Percentiles rank a stretch among this genome's conserved stretches.
Conservation (phyloP, 2,329 filamentous ascomycete genomes). For the Fusarium decemcellulare region DNA sequence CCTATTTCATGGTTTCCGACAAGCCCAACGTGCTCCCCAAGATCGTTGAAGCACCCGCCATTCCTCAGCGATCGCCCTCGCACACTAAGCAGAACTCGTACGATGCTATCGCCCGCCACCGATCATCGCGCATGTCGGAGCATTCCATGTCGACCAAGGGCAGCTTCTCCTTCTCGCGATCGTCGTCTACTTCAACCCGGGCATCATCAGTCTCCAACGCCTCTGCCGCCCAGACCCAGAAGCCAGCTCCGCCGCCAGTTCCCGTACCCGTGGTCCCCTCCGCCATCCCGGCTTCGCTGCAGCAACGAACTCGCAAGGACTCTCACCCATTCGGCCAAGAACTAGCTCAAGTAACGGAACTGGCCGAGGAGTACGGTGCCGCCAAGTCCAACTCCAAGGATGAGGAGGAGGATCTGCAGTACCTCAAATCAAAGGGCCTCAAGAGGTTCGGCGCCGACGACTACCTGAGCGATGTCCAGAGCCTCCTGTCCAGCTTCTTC, state of each 20-base stretch:
- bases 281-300: constrained; percentile 52
- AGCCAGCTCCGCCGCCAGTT: constrained; percentile 49
- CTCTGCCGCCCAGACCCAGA: constrained; percentile 49
- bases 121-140: constrained; percentile 72
- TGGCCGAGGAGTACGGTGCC: constrained; percentile 88
- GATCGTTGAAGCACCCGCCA: constrained; percentile 61
- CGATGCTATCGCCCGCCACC: constrained; percentile 78
- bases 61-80: constrained; percentile 85
- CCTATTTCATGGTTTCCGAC: constrained; percentile 72
- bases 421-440: constrained; percentile 79
- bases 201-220: constrained; percentile 63
- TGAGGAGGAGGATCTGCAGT: constrained; percentile 76
- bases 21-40: constrained; percentile 55
- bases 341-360: constrained; percentile 90
- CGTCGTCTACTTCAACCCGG: constrained; percentile 69
- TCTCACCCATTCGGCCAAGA: constrained; percentile 89
- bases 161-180: constrained; percentile 70
- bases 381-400: constrained; percentile 70
- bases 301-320: constrained; percentile 55
- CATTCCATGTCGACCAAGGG: constrained; percentile 69
- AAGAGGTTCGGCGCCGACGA: constrained; percentile 83
- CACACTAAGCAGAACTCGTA: constrained; percentile 89
- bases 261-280: constrained; percentile 48
- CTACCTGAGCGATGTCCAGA: constrained; percentile 86
- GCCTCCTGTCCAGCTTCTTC: constrained; percentile 75